These are phyloP conservation scores for Baudoinia panamericana DNA, from an alignment of 495 filamentous ascomycete genomes.

Conservation along the genomic window DNA sequence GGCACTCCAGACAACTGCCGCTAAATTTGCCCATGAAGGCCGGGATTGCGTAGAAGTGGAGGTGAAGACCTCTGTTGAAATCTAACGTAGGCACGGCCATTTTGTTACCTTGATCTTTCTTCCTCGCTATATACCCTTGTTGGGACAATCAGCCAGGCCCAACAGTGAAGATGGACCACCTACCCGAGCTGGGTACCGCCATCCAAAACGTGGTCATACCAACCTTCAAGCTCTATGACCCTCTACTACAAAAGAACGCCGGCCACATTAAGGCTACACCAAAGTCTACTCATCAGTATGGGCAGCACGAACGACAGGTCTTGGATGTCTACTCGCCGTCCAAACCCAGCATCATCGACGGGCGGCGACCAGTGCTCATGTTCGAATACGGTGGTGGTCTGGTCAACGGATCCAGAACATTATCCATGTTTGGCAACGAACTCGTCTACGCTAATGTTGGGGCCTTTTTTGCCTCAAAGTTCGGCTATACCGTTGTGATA, in stretches of 20 bases:
- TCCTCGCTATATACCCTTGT: too few species aligned
- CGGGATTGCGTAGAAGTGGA: too few species aligned
- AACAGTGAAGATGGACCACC: slow-evolving; percentile 9
- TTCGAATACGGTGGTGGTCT: slow-evolving; percentile 37
- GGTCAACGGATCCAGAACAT: slow-evolving; percentile 26
- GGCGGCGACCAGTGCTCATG: slow-evolving; percentile 27
- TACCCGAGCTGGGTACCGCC: slow-evolving; percentile 2
- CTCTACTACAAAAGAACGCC: slow-evolving; percentile 26
- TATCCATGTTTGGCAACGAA: slow-evolving; percentile 20
- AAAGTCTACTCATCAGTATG: slow-evolving; percentile 24
- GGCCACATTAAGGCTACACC: slow-evolving; percentile 27
- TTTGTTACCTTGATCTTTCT: too few species aligned
- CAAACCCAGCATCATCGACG: slow-evolving; percentile 12
- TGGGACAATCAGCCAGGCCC: too few species aligned
- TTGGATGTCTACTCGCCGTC: slow-evolving; percentile 32
- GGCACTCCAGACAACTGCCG: too few species aligned
- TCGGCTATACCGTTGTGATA: slow-evolving; percentile 28
- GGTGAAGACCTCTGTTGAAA: too few species aligned
- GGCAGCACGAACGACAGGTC: slow-evolving; percentile 28
- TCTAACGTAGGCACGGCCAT: too few species aligned
- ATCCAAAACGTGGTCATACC: slow-evolving; percentile 26
- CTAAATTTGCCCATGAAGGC: too few species aligned
- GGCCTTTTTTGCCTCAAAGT: slow-evolving; percentile 31
- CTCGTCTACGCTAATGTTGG: slow-evolving; percentile 32
- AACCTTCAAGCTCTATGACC: slow-evolving; percentile 31